Evolutionary conservation across 1,284 basidiomycete genomes (phyloP).

Genomic region (Veloboletus limbatus): DNA sequence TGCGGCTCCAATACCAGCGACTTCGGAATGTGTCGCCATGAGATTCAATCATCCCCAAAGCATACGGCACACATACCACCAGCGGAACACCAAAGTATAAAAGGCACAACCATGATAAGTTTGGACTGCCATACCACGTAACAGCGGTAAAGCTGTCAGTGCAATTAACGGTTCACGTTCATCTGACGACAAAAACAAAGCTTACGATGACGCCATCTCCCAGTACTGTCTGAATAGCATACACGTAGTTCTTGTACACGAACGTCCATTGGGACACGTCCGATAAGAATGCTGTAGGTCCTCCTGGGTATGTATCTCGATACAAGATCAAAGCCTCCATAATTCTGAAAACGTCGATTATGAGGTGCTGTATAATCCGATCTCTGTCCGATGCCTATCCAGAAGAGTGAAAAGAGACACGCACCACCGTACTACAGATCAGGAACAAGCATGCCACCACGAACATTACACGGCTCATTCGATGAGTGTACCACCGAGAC

Average conservation of each 20-base stretch:
- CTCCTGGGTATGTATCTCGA: background rate
- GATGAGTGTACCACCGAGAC: background rate
- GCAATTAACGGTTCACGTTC: background rate
- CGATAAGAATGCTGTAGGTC: background rate
- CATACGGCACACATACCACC: background rate
- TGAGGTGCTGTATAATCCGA: background rate
- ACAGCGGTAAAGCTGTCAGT: slow-evolving; percentile 5
- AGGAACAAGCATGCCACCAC: slow-evolving; percentile 3
- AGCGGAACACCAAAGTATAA: background rate
- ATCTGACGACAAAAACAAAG: background rate
- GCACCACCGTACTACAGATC: slow-evolving; percentile 5
- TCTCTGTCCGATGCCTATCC: background rate
- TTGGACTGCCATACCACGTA: slow-evolving; percentile 3
- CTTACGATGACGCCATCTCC: slow-evolving; percentile 3
- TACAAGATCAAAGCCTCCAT: background rate
- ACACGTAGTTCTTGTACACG: slow-evolving; percentile 3
- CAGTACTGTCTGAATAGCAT: background rate
- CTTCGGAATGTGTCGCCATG: background rate
- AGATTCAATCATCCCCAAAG: background rate
- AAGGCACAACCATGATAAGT: slow-evolving; percentile 2
- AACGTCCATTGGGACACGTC: slow-evolving; percentile 6
- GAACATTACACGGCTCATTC: slow-evolving; percentile 1
- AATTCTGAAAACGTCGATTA: slow-evolving; percentile 5
- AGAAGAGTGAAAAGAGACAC: background rate
- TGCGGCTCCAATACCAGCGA: background rate